Base-by-base conservation (phyloP, 768 basidiomycete species). In the Mycena alexandri region DNA sequence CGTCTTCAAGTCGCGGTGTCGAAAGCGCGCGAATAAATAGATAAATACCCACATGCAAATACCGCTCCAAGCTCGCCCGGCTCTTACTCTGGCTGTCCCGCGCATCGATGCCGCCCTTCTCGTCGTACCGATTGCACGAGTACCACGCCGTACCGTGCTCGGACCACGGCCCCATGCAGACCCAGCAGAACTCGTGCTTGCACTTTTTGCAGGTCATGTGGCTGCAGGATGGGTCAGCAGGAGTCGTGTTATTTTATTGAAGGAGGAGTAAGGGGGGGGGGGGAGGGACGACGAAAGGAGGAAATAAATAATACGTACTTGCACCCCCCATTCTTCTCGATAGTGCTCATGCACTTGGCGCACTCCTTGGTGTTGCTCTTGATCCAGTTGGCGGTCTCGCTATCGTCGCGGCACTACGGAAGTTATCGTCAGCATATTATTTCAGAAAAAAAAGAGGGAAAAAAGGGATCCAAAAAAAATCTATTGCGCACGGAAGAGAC, bases 151-250 rank as follows among this genome's bases (percentile, higher is more conserved):
- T 98, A 12, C 98, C 98, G 72, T 99, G 98, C 75, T 97, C 97
- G 38, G 90, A 88, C 98, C 98, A 99, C 2, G 96, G 94, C 10
- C 96, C 97, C 96, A 98, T 98, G 82, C 98, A 99, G 44, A 99
- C 96, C 98, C 98, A 99, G 78, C 98, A 99, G 79, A 98, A 99
- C 83, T 95, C 94, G 72, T 95, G 89, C 75, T 95, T 97, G 86
- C 98, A 99, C 82, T 98, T 99, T 86, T 98, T 97, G 85, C 98
- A 99, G 21, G 97, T 99, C 97, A 99, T 99, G 79, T 99, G 98
- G 84, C 96, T 98, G 70, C 11, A 52, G 69, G 46, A 52, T 57
- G 21, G 29, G 22, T 34, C 60, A 73, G 72, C 48, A 64, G 6
- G 29, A 6, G 29, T 6, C 29, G 6, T 29, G 29, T 29, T 29